These are phyloP conservation scores for Pinus albicaulis DNA, from an alignment of 75 land plant genomes.

Conservation along the genomic window DNA sequence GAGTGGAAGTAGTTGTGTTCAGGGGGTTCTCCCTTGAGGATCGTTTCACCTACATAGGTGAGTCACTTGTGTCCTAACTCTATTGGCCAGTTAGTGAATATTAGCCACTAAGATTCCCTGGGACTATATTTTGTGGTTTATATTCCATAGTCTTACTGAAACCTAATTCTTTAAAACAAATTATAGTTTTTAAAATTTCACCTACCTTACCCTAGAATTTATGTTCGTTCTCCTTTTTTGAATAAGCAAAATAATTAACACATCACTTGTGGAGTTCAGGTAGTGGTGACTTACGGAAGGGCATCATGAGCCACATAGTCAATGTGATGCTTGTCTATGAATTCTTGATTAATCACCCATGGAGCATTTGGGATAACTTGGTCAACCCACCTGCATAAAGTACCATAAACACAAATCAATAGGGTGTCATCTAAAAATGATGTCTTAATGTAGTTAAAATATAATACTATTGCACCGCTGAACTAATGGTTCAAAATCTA, in stretches of 20 bases:
- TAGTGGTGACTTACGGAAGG: slow-evolving; percentile 64
- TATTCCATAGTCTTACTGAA: neutral
- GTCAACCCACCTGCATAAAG: slow-evolving; percentile 75
- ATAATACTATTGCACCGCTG: neutral
- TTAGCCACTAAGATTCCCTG: neutral
- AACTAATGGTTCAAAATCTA: neutral
- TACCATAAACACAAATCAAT: neutral
- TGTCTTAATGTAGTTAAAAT: neutral
- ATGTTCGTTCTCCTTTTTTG: neutral
- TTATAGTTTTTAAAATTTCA: neutral
- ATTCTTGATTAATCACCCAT: slow-evolving; percentile 75
- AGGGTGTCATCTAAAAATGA: neutral
- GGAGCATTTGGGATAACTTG: slow-evolving; percentile 90
- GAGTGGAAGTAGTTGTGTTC: too few relatives aligned
- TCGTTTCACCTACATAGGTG: too few relatives aligned
- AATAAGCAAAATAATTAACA: neutral
- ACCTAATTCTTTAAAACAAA: neutral
- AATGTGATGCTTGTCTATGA: slow-evolving; percentile 75
- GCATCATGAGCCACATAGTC: slow-evolving; percentile 90
- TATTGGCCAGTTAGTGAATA: neutral
- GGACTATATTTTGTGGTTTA: neutral
- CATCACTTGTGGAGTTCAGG: neutral
- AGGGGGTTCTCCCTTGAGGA: too few relatives aligned
- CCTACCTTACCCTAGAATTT: neutral
- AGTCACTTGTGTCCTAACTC: too few relatives aligned